These are phyloP conservation scores for Carex pumila DNA, from an alignment of 176 grass and related monocot species.

Conservation along the genomic window DNA sequence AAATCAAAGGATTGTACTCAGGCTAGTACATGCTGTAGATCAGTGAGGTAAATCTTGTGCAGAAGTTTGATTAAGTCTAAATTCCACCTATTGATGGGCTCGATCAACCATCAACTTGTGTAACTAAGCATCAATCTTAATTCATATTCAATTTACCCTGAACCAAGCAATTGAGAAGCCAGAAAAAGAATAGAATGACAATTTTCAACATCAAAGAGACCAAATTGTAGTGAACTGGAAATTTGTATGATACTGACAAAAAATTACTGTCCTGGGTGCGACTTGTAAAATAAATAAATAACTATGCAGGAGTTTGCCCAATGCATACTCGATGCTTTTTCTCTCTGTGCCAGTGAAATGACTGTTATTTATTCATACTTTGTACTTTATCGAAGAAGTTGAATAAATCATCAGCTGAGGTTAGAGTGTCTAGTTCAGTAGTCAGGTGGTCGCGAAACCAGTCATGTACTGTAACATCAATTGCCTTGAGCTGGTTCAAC, in stretches of 20 bases:
- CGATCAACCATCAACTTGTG: background rate
- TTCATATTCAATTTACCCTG: background rate
- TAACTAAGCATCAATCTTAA: background rate
- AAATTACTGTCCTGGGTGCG: background rate
- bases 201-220: background rate
- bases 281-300: background rate
- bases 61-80: background rate
- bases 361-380: slow-evolving; percentile 27
- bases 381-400: slow-evolving; percentile 81
- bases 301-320: background rate
- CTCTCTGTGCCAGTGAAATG: background rate
- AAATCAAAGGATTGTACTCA: background rate
- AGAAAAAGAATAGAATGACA: background rate
- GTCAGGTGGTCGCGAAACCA: slow-evolving; percentile 63
- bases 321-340: background rate
- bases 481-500: slow-evolving; percentile 54
- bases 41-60: background rate
- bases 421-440: slow-evolving; percentile 34
- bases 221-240: background rate
- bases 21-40: background rate
- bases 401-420: slow-evolving; percentile 75
- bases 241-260: background rate
- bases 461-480: slow-evolving; percentile 35
- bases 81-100: background rate
- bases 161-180: background rate